Conservation (phyloP, 768 basidiomycete genomes). For the Lactifluus volemus region DNA sequence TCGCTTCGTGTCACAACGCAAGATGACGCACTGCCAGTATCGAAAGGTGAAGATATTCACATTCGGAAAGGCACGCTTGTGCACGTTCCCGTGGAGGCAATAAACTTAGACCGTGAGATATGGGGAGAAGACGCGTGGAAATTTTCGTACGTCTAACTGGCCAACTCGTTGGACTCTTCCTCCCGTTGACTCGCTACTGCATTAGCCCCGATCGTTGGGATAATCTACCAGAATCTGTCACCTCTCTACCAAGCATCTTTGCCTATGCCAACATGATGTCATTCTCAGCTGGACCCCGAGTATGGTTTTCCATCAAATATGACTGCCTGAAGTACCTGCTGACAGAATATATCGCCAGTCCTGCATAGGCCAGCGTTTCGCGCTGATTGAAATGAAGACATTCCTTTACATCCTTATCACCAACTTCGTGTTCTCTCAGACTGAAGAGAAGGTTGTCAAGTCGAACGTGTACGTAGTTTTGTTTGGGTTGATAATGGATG, state of each 20-base stretch:
- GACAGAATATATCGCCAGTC: conserved; percentile 37
- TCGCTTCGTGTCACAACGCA: conserved; percentile 69
- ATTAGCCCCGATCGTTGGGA: conserved; percentile 77
- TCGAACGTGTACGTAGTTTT: conserved; percentile 47
- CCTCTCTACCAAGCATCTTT: conserved; percentile 46
- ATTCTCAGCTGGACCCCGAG: conserved; percentile 77
- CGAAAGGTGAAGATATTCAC: conserved; percentile 37
- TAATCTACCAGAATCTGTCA: conserved; percentile 58
- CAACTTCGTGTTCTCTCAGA: conserved; percentile 64
- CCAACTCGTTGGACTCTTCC: neutral
- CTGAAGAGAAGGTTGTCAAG: conserved; percentile 69
- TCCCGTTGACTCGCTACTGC: neutral
- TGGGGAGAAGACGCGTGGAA: conserved; percentile 81
- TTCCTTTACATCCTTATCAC: conserved; percentile 64
- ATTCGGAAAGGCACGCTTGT: conserved; percentile 65
- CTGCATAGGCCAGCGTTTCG: conserved; percentile 77
- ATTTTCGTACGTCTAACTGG: conserved; percentile 46
- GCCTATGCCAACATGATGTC: conserved; percentile 61
- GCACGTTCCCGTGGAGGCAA: conserved; percentile 70
- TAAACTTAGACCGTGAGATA: conserved; percentile 67
- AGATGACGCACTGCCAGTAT: conserved; percentile 71
- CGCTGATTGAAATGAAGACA: conserved; percentile 75
- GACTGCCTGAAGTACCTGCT: neutral
- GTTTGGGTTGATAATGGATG: neutral
- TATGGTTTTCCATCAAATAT: conserved; percentile 30